A percentile compares a stretch with the other conserved stretches of the same genome.
Conservation (phyloP, 352 stramenopile species). For the Phytopythium kandeliae region DNA sequence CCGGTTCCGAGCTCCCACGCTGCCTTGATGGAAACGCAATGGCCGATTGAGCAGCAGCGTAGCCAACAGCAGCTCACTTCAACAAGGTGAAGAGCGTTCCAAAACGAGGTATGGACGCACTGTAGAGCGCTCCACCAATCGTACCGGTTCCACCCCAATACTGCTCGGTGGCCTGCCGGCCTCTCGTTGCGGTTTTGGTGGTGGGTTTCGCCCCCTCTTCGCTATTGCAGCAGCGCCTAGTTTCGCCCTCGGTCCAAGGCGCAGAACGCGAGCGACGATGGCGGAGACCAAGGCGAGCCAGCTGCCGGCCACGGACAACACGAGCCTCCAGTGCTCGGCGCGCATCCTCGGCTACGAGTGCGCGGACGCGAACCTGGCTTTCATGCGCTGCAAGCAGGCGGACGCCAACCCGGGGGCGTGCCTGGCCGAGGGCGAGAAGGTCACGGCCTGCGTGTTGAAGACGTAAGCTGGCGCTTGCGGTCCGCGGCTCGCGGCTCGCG, state of each 20-base stretch:
- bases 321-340: slow-evolving; percentile 80
- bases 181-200: background rate
- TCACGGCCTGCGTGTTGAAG: slow-evolving; percentile 83
- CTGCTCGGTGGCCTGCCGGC: background rate
- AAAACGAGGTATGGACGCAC: too few species aligned
- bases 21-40: too few species aligned
- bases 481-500: too few species aligned
- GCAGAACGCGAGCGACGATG: slow-evolving; percentile 11
- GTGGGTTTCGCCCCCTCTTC: background rate
- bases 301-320: slow-evolving; percentile 83
- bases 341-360: slow-evolving; percentile 81
- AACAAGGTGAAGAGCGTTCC: too few species aligned
- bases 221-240: background rate
- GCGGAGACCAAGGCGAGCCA: slow-evolving; percentile 45
- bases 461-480: too few species aligned
- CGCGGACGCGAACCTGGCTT: slow-evolving; percentile 75
- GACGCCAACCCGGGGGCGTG: slow-evolving; percentile 77
- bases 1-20: too few species aligned
- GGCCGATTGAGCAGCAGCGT: too few species aligned
- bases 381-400: slow-evolving; percentile 84
- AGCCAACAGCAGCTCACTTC: too few species aligned
- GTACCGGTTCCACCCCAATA: background rate
- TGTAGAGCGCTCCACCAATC: background rate
- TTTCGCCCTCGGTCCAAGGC: background rate
- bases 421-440: slow-evolving; percentile 82